Base-by-base conservation (phyloP, 345 rosid species). In the Conringia planisiliqua region DNA sequence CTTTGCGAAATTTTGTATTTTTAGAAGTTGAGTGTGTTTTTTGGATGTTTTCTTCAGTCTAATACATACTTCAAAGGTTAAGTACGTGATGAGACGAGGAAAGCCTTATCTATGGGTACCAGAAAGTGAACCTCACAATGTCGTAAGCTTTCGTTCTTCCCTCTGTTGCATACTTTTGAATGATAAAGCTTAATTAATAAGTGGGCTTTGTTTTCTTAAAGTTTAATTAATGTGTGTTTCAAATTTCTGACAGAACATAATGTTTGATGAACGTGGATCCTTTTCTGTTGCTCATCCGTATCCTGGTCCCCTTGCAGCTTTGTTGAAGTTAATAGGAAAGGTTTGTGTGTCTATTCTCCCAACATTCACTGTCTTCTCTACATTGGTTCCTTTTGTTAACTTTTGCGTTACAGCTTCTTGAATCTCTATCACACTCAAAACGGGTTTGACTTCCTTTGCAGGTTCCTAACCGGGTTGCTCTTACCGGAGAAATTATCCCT, bases 81-180 rank as follows among this genome's bases (percentile, higher is more conserved):
- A 86, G 84, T 91, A 93, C 78, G 82, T 89, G 46, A 63, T 87
- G 27, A 88, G 75, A 78, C 82, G 84, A 77, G 97, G 94, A 62
- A 93, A 80, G 79, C 97, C 94, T 0, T 89, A 83, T 75, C 80
- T 93, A 33, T 93, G 96, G 96, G 86, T 93, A 20, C 89, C 92
- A 0, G 94, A 91, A 66, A 83, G 84, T 16, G 98, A 93, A 38
- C 65, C 80, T 11, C 97, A 91, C 82, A 89, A 88, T 79, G 86
- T 89, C 80, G 96, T 92, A 90, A 70, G 87, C 68, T 67, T 55
- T 60, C 11, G 2, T 44, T 59, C 46, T 22, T 54, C 29, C 26
- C 24, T 27, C 30, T 69, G 18, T 62, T 50, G 22, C 68, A 71
- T 76, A 10, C 7, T 24, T 4, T 22, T 22, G 60, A 56, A 68